These are phyloP conservation scores for Starmera dryadoides DNA, from an alignment of 805 yeast species.

Conservation along the genomic window DNA sequence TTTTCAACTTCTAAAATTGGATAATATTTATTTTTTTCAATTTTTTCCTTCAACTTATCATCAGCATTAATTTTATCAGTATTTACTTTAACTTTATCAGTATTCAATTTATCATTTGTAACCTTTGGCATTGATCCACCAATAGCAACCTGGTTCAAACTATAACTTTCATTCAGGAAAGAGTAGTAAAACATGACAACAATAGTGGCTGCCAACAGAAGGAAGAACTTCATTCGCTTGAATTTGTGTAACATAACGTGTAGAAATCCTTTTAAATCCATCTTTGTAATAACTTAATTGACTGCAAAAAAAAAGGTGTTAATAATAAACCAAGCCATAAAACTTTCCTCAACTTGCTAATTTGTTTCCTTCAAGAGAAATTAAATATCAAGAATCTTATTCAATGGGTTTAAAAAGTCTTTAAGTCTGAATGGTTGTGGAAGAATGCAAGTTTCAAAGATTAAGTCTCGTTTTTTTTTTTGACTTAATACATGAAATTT, in stretches of 20 bases:
- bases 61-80: background rate
- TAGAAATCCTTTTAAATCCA: background rate
- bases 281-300: too few species aligned
- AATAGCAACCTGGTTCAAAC: slow-evolving; percentile 15
- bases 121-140: slow-evolving; percentile 19
- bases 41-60: slow-evolving; percentile 13
- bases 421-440: too few species aligned
- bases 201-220: slow-evolving; percentile 10
- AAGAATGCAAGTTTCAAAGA: too few species aligned
- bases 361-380: too few species aligned
- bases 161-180: slow-evolving; percentile 18
- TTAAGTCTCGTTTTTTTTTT: too few species aligned
- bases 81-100: background rate
- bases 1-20: slow-evolving; percentile 24
- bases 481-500: too few species aligned
- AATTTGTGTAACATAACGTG: slow-evolving; percentile 6
- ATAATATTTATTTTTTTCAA: slow-evolving; percentile 30
- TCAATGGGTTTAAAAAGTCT: too few species aligned
- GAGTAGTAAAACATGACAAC: slow-evolving; percentile 18
- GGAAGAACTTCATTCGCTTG: slow-evolving; percentile 11
- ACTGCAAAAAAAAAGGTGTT: too few species aligned
- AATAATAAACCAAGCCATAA: too few species aligned
- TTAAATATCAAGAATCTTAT: too few species aligned
- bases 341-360: too few species aligned
- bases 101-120: slow-evolving; percentile 6